Percentiles rank a stretch among this genome's conserved stretches.
Evolutionary conservation across 805 yeast genomes (phyloP).

Genomic region (Lipomyces starkeyi): DNA sequence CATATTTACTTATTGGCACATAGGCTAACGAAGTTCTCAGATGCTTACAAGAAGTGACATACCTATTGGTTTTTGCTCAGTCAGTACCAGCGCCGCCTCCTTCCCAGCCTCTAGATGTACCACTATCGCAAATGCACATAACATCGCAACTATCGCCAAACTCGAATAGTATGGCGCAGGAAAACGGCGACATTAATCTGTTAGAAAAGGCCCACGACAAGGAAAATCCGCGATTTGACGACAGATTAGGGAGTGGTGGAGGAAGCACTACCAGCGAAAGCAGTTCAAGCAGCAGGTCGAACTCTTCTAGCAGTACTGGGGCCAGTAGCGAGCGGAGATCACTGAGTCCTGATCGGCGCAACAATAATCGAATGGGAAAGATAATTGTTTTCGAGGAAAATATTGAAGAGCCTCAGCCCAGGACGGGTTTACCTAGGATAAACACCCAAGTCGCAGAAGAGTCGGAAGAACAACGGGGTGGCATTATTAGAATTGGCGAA

Average conservation of each 20-base stretch:
- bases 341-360: neutral
- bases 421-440: neutral
- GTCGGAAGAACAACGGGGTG: neutral
- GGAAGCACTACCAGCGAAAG: slow-evolving; percentile 1
- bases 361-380: slow-evolving; percentile 3
- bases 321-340: slow-evolving; percentile 2
- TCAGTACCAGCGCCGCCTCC: slow-evolving; percentile 15
- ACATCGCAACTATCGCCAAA: neutral
- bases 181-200: neutral
- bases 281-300: slow-evolving; percentile 4
- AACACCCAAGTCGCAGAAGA: neutral
- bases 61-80: slow-evolving; percentile 33
- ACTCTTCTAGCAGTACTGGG: neutral
- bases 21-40: slow-evolving; percentile 1
- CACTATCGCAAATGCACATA: slow-evolving; percentile 4
- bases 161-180: neutral
- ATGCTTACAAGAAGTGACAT: slow-evolving; percentile 36
- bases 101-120: neutral
- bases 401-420: neutral
- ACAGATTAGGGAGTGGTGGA: neutral
- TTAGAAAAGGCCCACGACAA: neutral
- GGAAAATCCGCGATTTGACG: neutral
- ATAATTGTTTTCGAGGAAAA: slow-evolving; percentile 15
- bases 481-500: slow-evolving; percentile 15
- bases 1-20: neutral